Evolutionary conservation across 2,329 filamentous ascomycete species (phyloP).

Genomic region (Xylaria sp.): DNA sequence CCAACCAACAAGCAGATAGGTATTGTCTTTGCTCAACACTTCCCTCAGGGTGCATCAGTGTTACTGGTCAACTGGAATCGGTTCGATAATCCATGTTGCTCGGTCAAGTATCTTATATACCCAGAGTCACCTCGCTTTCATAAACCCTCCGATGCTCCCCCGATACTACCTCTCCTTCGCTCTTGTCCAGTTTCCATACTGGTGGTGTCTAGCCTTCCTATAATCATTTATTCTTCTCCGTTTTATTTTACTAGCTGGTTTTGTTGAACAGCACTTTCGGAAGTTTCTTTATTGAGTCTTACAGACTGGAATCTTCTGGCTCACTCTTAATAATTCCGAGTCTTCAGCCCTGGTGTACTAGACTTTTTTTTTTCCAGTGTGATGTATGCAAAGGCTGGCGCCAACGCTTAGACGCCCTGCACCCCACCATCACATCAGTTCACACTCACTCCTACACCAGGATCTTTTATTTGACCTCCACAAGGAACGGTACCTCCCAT

Average conservation of each 20-base stretch:
- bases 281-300: neutral
- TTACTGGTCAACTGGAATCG: slow-evolving; percentile 41
- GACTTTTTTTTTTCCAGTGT: slow-evolving; percentile 30
- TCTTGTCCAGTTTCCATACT: slow-evolving; percentile 35
- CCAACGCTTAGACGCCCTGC: slow-evolving; percentile 39
- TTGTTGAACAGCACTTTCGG: neutral
- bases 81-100: slow-evolving; percentile 42
- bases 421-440: slow-evolving; percentile 30
- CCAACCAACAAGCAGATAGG: slow-evolving; percentile 41
- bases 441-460: slow-evolving; percentile 18
- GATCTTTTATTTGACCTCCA: slow-evolving; percentile 22
- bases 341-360: slow-evolving; percentile 17
- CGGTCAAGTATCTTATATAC: slow-evolving; percentile 48
- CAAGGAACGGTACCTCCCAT: slow-evolving; percentile 22
- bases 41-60: slow-evolving; percentile 44
- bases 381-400: slow-evolving; percentile 38
- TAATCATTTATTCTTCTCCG: slow-evolving; percentile 26
- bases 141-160: slow-evolving; percentile 42
- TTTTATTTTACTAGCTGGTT: slow-evolving; percentile 4
- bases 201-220: slow-evolving; percentile 29
- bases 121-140: slow-evolving; percentile 37
- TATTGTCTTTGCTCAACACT: slow-evolving; percentile 38
- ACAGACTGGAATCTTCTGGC: neutral
- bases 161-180: slow-evolving; percentile 38
- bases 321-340: neutral